Percentiles rank a stretch among this genome's conserved stretches.
phyloP scores from a whole-genome alignment of 768 basidiomycete genomes.

The Termitomyces sp. region DNA sequence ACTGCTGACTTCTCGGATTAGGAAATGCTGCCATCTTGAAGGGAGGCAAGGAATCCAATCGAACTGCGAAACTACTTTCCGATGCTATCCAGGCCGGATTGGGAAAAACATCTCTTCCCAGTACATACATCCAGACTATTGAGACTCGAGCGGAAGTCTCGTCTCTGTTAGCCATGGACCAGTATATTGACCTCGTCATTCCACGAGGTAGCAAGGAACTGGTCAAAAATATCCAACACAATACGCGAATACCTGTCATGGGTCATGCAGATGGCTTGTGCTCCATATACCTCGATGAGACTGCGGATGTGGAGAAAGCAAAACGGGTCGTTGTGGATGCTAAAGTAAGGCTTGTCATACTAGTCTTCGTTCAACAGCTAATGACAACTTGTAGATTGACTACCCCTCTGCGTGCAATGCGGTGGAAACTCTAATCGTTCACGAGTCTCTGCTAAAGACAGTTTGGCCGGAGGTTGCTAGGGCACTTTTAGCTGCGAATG shows the following conservation, averaged over 20 bases:
- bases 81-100: constrained; percentile 77
- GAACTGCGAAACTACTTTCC: constrained; percentile 73
- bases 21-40: constrained; percentile 97
- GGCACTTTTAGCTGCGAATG: constrained; percentile 61
- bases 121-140: constrained; percentile 84
- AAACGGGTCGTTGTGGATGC: constrained; percentile 81
- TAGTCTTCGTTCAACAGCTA: neutral
- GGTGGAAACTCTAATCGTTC: constrained; percentile 84
- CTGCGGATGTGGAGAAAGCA: constrained; percentile 75
- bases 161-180: constrained; percentile 77
- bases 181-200: constrained; percentile 95
- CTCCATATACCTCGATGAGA: constrained; percentile 82
- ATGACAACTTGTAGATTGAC: constrained; percentile 52
- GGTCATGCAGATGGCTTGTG: constrained; percentile 98
- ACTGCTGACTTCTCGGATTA: constrained; percentile 23
- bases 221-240: constrained; percentile 83
- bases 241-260: constrained; percentile 94
- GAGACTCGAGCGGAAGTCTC: constrained; percentile 91
- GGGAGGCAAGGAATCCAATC: constrained; percentile 92
- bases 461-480: constrained; percentile 80
- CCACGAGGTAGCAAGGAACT: constrained; percentile 92
- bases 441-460: constrained; percentile 61
- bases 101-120: constrained; percentile 64
- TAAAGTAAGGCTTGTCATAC: constrained; percentile 52
- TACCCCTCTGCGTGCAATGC: constrained; percentile 98